Evolutionary conservation across 352 stramenopile species (phyloP).

Genomic region (Globisporangium okanoganense): DNA sequence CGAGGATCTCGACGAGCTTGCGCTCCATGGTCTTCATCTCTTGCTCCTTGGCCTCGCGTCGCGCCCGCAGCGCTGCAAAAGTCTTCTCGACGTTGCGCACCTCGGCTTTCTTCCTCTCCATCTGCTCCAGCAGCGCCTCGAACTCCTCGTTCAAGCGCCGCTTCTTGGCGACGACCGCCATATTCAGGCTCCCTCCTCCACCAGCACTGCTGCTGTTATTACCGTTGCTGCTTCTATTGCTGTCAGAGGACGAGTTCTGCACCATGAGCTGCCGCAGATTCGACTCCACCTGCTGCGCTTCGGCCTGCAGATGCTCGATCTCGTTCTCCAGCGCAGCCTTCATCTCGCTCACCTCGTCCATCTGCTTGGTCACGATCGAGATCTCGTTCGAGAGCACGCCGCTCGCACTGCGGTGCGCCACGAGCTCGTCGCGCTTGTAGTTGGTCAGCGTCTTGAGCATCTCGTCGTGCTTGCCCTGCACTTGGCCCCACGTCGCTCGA

Average conservation of each 20-base stretch:
- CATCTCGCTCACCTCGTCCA: constrained; percentile 71
- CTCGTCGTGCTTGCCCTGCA: constrained; percentile 40
- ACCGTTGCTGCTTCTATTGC: constrained; percentile 1
- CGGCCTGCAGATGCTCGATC: constrained; percentile 48
- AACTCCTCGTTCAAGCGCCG: constrained; percentile 81
- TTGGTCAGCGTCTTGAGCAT: constrained; percentile 75
- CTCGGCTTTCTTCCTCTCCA: constrained; percentile 68
- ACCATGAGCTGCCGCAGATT: constrained; percentile 63
- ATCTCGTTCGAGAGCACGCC: constrained; percentile 76
- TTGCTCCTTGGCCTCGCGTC: constrained; percentile 65
- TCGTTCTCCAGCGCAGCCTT: constrained; percentile 51
- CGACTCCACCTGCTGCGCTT: constrained; percentile 52
- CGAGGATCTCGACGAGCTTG: constrained; percentile 79
- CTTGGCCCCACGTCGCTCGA: constrained; percentile 26
- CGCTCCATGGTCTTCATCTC: constrained; percentile 77
- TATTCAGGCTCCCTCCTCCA: constrained; percentile 35
- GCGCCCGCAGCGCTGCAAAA: constrained; percentile 40
- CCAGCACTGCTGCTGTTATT: background rate
- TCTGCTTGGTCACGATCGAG: constrained; percentile 63
- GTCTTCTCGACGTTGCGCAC: constrained; percentile 62
- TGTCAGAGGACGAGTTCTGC: constrained; percentile 19
- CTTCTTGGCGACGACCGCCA: constrained; percentile 71
- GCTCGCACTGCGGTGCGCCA: constrained; percentile 66
- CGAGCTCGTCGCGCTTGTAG: constrained; percentile 79
- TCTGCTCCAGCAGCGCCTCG: constrained; percentile 62